Evolutionary conservation across 2,329 filamentous ascomycete species (phyloP).

Genomic region (Mycogone perniciosa): DNA sequence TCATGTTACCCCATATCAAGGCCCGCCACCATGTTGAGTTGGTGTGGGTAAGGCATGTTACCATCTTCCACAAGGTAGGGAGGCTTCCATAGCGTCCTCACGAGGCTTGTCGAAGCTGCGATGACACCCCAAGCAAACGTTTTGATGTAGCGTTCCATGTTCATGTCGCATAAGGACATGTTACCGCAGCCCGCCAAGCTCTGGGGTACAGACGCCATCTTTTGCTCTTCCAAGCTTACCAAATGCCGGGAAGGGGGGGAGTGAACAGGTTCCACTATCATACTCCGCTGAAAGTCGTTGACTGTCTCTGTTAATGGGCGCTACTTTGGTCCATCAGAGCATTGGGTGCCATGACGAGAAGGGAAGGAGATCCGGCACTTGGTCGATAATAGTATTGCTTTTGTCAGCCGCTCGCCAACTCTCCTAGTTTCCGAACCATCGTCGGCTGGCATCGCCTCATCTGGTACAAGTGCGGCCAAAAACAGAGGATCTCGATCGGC

Average conservation of each 20-base stretch:
- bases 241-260: slow-evolving; percentile 6
- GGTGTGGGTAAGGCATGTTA: not conserved
- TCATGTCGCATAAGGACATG: slow-evolving; percentile 2
- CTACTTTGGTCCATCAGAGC: not conserved
- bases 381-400: not conserved
- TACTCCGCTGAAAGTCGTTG: too few species aligned
- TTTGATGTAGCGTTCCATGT: slow-evolving; percentile 12
- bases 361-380: slow-evolving; percentile 7
- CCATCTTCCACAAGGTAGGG: slow-evolving; percentile 1
- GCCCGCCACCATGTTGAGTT: not conserved
- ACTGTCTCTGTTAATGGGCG: too few species aligned
- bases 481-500: too few species aligned
- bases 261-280: not conserved
- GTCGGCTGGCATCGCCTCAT: not conserved
- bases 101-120: slow-evolving; percentile 13
- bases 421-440: not conserved
- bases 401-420: not conserved
- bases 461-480: too few species aligned
- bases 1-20: not conserved
- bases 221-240: not conserved
- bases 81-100: slow-evolving; percentile 15
- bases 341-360: slow-evolving; percentile 12
- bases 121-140: slow-evolving; percentile 8
- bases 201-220: slow-evolving; percentile 9
- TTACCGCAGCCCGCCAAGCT: slow-evolving; percentile 9